Evolutionary conservation across 2,329 filamentous ascomycete species (phyloP), one percentile per base, ranked within the genome.

Genomic region (Trichoderma simmonsii): DNA sequence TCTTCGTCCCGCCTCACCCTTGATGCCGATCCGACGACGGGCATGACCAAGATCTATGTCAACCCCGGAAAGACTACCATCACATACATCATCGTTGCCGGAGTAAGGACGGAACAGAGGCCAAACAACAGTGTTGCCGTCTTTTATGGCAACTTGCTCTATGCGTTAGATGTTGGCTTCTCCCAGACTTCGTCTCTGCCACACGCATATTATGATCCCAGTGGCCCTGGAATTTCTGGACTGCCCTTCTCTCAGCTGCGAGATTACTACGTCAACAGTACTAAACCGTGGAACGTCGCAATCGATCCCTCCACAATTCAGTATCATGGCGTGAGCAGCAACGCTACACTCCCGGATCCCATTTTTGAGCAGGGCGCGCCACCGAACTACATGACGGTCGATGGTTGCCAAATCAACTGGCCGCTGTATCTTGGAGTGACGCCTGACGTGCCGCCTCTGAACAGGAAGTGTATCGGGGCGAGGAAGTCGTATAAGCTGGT

Each of bases 71-170:
- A 71, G 51, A 73, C 76, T 4, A 73, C 73, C 26, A 39, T 78
- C 51, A 73, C 30, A 6, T 76, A 75, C 56, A 71, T 32, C 12
- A 74, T 79, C 14, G 48, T 63, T 3, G 74, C 75, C 1, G 51
- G 61, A 2, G 72, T 79, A 1, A 74, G 75, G 8, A 73, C 77
- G 2, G 75, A 78, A 32, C 39, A 71, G 3, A 76, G 78, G 15
- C 36, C 74, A 3, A 74, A 82, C 71, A 77, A 82, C 64, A 83
- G 83, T 1, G 79, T 85, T 5, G 77, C 82, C 12, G 78, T 86
- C 14, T 84, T 85, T 72, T 80, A 82, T 54, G 84, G 84, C 1
- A 77, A 83, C 1, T 75, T 86, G 1, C 80, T 86, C 0, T 86
- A 85, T 67, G 81, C 83, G 0, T 75, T 84, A 11, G 79, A 82